These are phyloP conservation scores for Royoungia palumana DNA, from an alignment of 768 basidiomycete species.

Conservation along the genomic window DNA sequence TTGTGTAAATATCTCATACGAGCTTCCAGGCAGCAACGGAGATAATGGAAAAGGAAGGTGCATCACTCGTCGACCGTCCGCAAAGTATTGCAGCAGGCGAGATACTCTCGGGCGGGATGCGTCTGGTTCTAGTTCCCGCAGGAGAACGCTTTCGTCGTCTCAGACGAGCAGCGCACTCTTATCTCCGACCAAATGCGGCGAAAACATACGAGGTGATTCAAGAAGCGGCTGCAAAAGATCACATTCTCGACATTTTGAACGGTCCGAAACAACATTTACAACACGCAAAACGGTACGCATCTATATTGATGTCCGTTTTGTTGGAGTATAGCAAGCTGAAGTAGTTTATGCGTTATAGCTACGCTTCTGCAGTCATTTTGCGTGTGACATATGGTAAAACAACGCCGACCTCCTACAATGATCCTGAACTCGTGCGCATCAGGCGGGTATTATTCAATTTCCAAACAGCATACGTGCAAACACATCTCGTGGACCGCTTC, in stretches of 20 bases:
- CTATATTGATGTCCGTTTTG: background rate
- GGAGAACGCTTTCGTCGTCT: conserved; percentile 58
- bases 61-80: conserved; percentile 48
- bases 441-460: conserved; percentile 21
- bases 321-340: background rate
- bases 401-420: conserved; percentile 13
- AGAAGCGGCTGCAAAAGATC: conserved; percentile 25
- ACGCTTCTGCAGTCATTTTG: conserved; percentile 21
- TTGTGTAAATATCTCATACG: conserved; percentile 12
- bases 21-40: conserved; percentile 51
- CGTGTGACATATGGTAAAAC: conserved; percentile 26
- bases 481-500: conserved; percentile 32
- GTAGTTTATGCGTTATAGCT: conserved; percentile 8
- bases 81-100: conserved; percentile 48
- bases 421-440: conserved; percentile 17
- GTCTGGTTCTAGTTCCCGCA: conserved; percentile 44
- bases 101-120: conserved; percentile 53
- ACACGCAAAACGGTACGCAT: conserved; percentile 11
- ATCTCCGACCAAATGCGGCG: conserved; percentile 49
- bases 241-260: conserved; percentile 20
- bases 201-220: conserved; percentile 45
- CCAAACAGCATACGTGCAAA: conserved; percentile 29
- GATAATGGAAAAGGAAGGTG: conserved; percentile 61
- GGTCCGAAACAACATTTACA: conserved; percentile 14
- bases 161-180: conserved; percentile 48